Percentiles rank a stretch among this genome's conserved stretches.
These are phyloP conservation scores for Metarhizium robertsii DNA, from an alignment of 2,329 filamentous ascomycete genomes.

Conservation along the genomic window DNA sequence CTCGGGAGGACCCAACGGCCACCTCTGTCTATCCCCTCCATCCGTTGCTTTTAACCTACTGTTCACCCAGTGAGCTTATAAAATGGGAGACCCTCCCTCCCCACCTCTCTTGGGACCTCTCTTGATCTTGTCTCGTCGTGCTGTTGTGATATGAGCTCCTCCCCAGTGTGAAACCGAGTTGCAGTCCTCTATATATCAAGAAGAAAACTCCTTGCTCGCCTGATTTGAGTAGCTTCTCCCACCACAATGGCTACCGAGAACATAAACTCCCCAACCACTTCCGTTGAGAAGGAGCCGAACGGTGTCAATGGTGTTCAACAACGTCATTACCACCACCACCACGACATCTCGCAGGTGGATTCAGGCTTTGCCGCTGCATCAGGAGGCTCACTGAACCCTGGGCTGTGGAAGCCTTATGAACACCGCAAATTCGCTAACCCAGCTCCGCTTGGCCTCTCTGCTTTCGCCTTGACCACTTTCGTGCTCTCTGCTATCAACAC, in stretches of 20 bases:
- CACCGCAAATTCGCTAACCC: slow-evolving; percentile 72
- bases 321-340: slow-evolving; percentile 14
- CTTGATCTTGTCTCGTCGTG: neutral
- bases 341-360: slow-evolving; percentile 16
- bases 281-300: slow-evolving; percentile 11
- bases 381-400: slow-evolving; percentile 66
- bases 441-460: slow-evolving; percentile 64
- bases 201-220: neutral
- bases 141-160: neutral
- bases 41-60: neutral
- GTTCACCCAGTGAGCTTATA: neutral
- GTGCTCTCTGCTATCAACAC: slow-evolving; percentile 69
- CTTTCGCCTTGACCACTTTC: slow-evolving; percentile 78
- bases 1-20: neutral
- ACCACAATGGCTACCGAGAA: slow-evolving; percentile 8
- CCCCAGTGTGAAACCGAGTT: neutral
- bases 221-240: neutral
- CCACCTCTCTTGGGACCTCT: neutral
- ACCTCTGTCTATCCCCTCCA: neutral
- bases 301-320: slow-evolving; percentile 2
- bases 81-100: neutral
- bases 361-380: slow-evolving; percentile 37
- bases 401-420: slow-evolving; percentile 52
- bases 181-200: neutral
- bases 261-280: neutral